A percentile compares a stretch with the other conserved stretches of the same genome.
phyloP scores from a whole-genome alignment of 2,329 filamentous ascomycete species.

The Penicillium vulpinum region DNA sequence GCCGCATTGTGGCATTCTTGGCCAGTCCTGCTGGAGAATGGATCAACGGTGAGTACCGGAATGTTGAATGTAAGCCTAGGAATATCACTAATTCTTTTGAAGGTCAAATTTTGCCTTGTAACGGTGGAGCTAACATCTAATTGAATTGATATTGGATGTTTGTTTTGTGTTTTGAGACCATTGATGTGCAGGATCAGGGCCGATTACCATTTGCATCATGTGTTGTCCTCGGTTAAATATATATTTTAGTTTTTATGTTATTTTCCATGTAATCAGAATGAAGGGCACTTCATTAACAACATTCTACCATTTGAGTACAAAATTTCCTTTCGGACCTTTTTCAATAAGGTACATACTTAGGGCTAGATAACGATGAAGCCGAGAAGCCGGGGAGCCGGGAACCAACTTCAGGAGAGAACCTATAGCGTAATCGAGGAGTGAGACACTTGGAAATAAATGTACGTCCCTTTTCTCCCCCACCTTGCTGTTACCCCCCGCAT shows the following conservation, averaged over 20 bases:
- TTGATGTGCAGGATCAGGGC: neutral
- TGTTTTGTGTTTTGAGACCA: neutral
- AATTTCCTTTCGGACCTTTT: neutral
- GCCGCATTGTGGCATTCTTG: constrained; percentile 57
- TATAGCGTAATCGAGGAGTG: neutral
- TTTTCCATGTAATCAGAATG: neutral
- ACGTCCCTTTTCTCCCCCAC: neutral
- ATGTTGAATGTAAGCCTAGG: neutral
- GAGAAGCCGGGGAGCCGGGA: neutral
- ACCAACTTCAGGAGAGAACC: neutral
- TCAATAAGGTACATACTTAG: neutral
- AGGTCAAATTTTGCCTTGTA: constrained; percentile 28
- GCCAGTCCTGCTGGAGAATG: constrained; percentile 62
- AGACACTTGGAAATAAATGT: neutral
- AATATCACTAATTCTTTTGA: constrained; percentile 1
- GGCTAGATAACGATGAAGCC: neutral
- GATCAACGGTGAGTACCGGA: constrained; percentile 58
- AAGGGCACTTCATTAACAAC: neutral
- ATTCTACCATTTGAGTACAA: neutral
- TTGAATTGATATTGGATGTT: neutral
- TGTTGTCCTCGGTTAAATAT: neutral
- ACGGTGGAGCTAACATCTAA: constrained; percentile 29
- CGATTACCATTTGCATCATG: neutral
- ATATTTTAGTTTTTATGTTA: neutral
- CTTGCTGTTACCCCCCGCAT: neutral